Base-by-base conservation (phyloP, 148 eudicot genomes). In the Vaccinium corymbosum region DNA sequence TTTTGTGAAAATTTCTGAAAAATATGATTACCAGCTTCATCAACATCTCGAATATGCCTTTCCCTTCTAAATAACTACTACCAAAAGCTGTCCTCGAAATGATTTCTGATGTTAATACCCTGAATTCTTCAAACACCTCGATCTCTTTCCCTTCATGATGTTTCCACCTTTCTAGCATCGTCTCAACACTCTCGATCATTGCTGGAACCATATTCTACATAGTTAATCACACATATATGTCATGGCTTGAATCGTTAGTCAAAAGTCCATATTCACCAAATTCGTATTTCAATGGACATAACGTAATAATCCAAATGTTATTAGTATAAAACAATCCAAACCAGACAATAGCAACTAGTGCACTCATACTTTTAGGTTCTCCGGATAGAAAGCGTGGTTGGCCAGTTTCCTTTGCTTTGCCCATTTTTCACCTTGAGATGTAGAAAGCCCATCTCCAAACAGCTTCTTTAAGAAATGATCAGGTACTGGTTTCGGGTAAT, bases 41-140 rank as follows among this genome's bases (percentile, higher is more conserved):
- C 29, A 83, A 57, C 86, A 48, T 80, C 1, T 86, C 83, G 19
- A 86, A 80, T 27, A 83, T 74, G 15, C 38, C 61, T 42, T 83
- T 52, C 42, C 86, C 84, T 59, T 80, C 82, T 1, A 16, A 16
- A n/a, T 80, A 87, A 71, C 78, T 86, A 79, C 83, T 83, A 3
- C 88, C 86, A 61, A 83, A 86, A 22, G 83, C 86, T n/a, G 83
- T 83, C 25, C 86, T 83, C 2, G 85, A 83, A 25, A 86, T 83
- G 3, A 83, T 76, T 48, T 86, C 88, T 56, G 86, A 76, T 32
- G 82, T 84, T 17, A 87, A 5, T 4, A 80, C 1, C 71, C 42
- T 87, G 80, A 84, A 81, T n/a, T 87, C 84, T 16, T 76, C 14
- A 7, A 16, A 61, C 15, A 84, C 75, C 17, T 87, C 88, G 3